Conservation (phyloP, 2,329 filamentous ascomycete genomes). For the Fusarium buharicum region DNA sequence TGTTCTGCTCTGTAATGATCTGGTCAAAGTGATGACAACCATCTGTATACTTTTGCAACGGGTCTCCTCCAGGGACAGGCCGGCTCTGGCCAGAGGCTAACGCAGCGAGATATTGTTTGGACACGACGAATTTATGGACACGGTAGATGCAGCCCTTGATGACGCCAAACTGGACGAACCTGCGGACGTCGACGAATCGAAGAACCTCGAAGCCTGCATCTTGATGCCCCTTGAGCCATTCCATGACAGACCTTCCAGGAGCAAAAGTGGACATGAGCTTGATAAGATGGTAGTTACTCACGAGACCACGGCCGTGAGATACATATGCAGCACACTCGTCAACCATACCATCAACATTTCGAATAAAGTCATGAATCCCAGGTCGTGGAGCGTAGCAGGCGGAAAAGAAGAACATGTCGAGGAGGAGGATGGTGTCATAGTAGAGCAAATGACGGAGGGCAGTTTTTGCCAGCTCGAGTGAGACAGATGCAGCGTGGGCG, state of each 20-base stretch:
- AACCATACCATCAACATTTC: conserved; percentile 77
- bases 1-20: conserved; percentile 79
- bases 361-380: conserved; percentile 81
- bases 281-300: conserved; percentile 74
- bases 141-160: conserved; percentile 96
- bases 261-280: conserved; percentile 87
- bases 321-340: conserved; percentile 92
- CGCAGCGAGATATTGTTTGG: conserved; percentile 68
- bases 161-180: conserved; percentile 93
- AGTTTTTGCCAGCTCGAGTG: conserved; percentile 84
- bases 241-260: conserved; percentile 83
- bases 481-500: conserved; percentile 84
- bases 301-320: conserved; percentile 58
- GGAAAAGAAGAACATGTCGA: conserved; percentile 95
- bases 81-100: conserved; percentile 65
- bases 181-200: conserved; percentile 82
- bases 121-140: conserved; percentile 89
- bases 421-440: conserved; percentile 88
- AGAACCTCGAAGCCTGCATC: conserved; percentile 73
- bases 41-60: conserved; percentile 75
- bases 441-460: conserved; percentile 91
- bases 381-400: conserved; percentile 87
- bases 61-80: conserved; percentile 56
- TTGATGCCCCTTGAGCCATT: conserved; percentile 84
- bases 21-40: conserved; percentile 83